Conservation (phyloP, 495 filamentous ascomycete genomes). For the Letharia lupina region DNA sequence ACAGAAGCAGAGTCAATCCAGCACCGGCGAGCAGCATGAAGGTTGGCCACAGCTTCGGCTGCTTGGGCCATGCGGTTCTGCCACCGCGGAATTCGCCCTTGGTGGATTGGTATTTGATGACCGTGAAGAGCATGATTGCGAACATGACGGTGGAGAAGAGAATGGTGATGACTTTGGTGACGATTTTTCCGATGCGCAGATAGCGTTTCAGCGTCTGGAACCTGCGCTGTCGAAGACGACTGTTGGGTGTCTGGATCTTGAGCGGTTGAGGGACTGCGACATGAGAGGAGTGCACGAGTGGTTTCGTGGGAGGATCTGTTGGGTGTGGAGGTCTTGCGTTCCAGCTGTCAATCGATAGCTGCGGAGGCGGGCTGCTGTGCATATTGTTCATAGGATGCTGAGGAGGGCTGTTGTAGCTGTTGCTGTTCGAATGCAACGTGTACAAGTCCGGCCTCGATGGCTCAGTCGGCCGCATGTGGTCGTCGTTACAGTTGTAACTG, state of each 20-base stretch:
- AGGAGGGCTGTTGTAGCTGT: background rate
- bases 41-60: slow-evolving; percentile 22
- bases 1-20: slow-evolving; percentile 16
- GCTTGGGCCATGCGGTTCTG: slow-evolving; percentile 16
- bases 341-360: background rate
- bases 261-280: background rate
- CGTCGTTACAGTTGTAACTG: background rate
- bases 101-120: slow-evolving; percentile 12
- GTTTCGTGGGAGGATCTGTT: background rate
- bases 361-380: background rate
- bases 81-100: slow-evolving; percentile 7
- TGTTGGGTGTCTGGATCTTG: background rate
- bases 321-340: background rate
- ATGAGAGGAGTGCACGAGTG: background rate
- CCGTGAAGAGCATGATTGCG: slow-evolving; percentile 13
- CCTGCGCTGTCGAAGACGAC: slow-evolving; percentile 5
- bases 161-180: slow-evolving; percentile 9
- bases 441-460: background rate
- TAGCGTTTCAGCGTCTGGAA: slow-evolving; percentile 14
- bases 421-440: background rate
- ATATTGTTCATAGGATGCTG: background rate
- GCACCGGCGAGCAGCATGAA: slow-evolving; percentile 19
- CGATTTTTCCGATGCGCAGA: slow-evolving; percentile 11
- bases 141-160: slow-evolving; percentile 17
- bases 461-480: background rate